Base-by-base conservation (phyloP, 495 filamentous ascomycete genomes). In the Neurospora sp. region DNA sequence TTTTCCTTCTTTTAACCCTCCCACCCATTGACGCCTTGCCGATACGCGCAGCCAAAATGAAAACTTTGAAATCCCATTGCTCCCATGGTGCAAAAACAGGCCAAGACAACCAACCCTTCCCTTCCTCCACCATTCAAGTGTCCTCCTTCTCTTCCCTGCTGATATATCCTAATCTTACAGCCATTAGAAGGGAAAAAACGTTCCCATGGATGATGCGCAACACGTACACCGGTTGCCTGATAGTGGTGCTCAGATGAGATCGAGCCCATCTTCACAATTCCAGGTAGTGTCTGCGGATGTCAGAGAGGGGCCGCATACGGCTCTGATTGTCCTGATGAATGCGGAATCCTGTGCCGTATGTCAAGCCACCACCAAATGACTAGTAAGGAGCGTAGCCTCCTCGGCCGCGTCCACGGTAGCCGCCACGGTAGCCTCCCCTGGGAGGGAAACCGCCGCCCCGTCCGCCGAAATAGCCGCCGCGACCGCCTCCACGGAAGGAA, bases 311-410 rank as follows among this genome's bases (percentile, higher is more conserved):
- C 27, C 54, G 27, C 54, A 66, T 66, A 66, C 54, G 27, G 54
- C 54, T 66, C 27, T 66, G 14, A 18, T 66, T 35, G 54, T 18
- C 54, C 23, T 66, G 54, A 35, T 18, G 27, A 9, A 16, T 18
- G 12, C 54, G 23, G 14, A 27, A 35, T 66, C 54, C 27, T 9
- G 54, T 66, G 54, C 54, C 54, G 54, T 66, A 27, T 59, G 12
- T 66, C 54, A 66, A 8, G 35, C 59, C 81, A 35, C 46, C 62
- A 37, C 39, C 42, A 9, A 72, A 40, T 16, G 18, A 70, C 74
- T 89, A 97, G 80, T 97, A 97, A 12, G 94, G 94, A 16, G 93
- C 83, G 82, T 88, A 95, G 54, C 54, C 54, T 72, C 93, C 93
- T 82, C 93, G 88, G 70, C 91, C 91, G 69, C 94, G 89, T 71